Base-by-base conservation (phyloP, 306 rosid genomes). In the Phaseolus lunatus region DNA sequence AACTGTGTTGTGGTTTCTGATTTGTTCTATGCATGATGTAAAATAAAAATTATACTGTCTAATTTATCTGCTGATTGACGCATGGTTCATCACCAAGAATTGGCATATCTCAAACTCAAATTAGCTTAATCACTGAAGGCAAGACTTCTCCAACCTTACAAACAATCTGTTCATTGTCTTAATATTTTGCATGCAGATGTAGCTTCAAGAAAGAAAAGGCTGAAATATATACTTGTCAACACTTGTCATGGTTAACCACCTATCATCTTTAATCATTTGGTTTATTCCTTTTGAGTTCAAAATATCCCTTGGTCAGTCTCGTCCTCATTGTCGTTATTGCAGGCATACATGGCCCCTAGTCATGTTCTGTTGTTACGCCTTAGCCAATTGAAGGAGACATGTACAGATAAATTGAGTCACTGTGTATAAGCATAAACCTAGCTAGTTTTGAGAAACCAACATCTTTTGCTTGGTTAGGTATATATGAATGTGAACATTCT, bases 71-170 rank as follows among this genome's bases (percentile, higher is more conserved):
- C 29, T 77, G 57, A 71, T 71, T 70, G 54, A 29, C 54, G 82
- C 74, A 77, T 82, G 57, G 48, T 64, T 79, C 82, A 70, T 82
- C 63, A 62, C 68, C 29, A 23, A 54, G 33, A 15, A 39, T 50
- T 4, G 68, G 79, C 59, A 3, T 68, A 44, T 39, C 52, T 26
- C 14, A 69, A 16, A 43, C 54, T 49, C 52, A 39, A 50, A 37
- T 37, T 37, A 37, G 72, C 5, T 33, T 7, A 73, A 74, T 37
- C 27, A 4, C 10, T 57, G 35, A 52, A 49, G 29, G 48, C 11
- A 26, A 59, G 19, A 18, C 57, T 70, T 76, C 72, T 31, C 18
- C 43, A 71, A 72, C 65, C 66, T 47, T 41, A 27, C 26, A 31
- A 64, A 41, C 26, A 31, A 64, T 61, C 43, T 49, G 20, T 35